Conservation (phyloP, 2,329 filamentous ascomycete genomes). For the Tolypocladium album region DNA sequence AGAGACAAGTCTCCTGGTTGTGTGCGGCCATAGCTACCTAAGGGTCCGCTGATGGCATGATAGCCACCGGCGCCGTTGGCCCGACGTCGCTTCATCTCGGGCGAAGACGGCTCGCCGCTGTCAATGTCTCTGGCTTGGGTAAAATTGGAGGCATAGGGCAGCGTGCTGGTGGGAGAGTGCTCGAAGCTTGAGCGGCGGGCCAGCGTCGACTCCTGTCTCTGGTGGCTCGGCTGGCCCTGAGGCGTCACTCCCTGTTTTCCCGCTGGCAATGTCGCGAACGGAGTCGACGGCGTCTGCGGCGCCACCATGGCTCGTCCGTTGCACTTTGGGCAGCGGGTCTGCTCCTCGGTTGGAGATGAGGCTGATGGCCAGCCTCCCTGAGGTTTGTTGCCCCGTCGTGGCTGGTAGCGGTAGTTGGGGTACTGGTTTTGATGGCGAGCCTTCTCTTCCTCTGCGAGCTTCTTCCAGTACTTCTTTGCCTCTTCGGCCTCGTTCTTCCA, state of each 20-base stretch:
- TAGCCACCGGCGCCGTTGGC: conserved; percentile 34
- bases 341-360: conserved; percentile 32
- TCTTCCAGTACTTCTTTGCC: conserved; percentile 78
- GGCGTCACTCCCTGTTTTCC: conserved; percentile 11
- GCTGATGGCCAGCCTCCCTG: conserved; percentile 17
- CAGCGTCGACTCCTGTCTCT: conserved; percentile 12
- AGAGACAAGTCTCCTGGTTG: conserved; percentile 7
- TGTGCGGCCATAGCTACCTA: conserved; percentile 4
- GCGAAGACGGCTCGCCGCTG: conserved; percentile 28
- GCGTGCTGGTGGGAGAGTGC: conserved; percentile 10
- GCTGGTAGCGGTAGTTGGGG: conserved; percentile 90
- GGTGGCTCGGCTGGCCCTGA: conserved; percentile 8
- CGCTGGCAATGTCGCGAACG: conserved; percentile 26
- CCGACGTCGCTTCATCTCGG: conserved; percentile 53
- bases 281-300: conserved; percentile 46
- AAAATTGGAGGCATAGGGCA: conserved; percentile 12
- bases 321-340: conserved; percentile 58
- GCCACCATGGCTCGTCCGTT: conserved; percentile 56
- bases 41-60: conserved; percentile 12
- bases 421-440: conserved; percentile 79
- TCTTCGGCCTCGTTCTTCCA: conserved; percentile 71
- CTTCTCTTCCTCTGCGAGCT: conserved; percentile 88
- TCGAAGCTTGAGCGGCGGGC: conserved; percentile 18
- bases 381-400: conserved; percentile 47
- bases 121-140: conserved; percentile 16